A percentile compares a stretch with the other conserved stretches of the same genome.
phyloP scores from a whole-genome alignment of 192 early-diverging fungal genomes.

The Chytriomyces hyalinus region DNA sequence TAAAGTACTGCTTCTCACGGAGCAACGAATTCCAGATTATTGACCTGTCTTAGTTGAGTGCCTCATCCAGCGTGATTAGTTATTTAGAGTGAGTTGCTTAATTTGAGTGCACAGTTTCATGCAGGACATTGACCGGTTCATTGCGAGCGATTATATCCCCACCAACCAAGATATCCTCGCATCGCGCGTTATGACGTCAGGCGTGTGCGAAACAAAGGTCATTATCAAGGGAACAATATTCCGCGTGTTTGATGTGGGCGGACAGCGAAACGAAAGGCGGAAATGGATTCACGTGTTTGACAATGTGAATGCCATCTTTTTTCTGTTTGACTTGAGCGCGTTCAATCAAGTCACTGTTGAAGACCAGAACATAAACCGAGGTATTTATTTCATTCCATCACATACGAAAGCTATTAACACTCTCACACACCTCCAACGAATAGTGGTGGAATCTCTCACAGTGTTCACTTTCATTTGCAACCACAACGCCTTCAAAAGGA shows the following conservation, averaged over 20 bases:
- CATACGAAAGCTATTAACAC: neutral
- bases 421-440: conserved; percentile 16
- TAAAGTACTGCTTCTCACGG: conserved; percentile 78
- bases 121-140: conserved; percentile 19
- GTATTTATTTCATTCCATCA: neutral
- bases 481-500: conserved; percentile 89
- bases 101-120: conserved; percentile 18
- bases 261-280: conserved; percentile 83
- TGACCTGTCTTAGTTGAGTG: conserved; percentile 70
- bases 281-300: conserved; percentile 94
- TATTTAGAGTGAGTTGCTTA: neutral
- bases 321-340: conserved; percentile 90
- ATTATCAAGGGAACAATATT: conserved; percentile 20
- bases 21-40: conserved; percentile 92
- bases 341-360: conserved; percentile 92
- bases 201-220: conserved; percentile 24
- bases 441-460: conserved; percentile 87
- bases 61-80: too few relatives aligned
- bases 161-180: conserved; percentile 29
- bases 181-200: conserved; percentile 23
- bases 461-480: conserved; percentile 92
- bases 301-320: conserved; percentile 88
- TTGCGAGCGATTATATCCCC: neutral
- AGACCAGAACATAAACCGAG: conserved; percentile 50
- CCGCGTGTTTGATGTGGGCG: conserved; percentile 87